Percentiles rank a stretch among this genome's conserved stretches.
phyloP scores from a whole-genome alignment of 2,329 filamentous ascomycete species.

The Verticillium nubilum region DNA sequence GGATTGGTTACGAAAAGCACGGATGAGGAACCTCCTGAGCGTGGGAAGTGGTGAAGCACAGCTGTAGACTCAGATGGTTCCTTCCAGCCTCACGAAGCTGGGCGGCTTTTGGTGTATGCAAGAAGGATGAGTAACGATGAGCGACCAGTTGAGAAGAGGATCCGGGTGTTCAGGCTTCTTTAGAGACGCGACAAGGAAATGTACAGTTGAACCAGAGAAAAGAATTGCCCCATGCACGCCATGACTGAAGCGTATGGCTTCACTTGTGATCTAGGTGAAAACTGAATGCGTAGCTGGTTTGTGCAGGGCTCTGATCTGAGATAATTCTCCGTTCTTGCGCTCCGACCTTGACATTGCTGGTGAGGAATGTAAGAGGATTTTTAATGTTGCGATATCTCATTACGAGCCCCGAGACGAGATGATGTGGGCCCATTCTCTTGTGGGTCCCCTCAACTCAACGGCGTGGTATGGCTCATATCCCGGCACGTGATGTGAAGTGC shows the following conservation, averaged over 20 bases:
- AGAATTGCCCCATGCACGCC: too few species aligned
- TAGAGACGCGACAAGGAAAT: not conserved
- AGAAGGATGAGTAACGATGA: not conserved
- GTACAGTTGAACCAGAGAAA: not conserved
- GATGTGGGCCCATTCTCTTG: not conserved
- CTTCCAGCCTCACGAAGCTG: not conserved
- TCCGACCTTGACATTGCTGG: not conserved
- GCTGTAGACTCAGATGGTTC: not conserved
- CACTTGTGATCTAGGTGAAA: too few species aligned
- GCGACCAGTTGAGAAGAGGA: not conserved
- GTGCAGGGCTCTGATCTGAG: too few species aligned
- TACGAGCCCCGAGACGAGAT: not conserved
- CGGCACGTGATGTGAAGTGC: not conserved
- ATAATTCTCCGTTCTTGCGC: not conserved
- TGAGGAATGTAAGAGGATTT: not conserved
- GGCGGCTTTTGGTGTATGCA: not conserved
- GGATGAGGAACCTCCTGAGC: not conserved
- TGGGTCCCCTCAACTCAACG: not conserved
- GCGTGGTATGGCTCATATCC: not conserved
- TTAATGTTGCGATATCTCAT: not conserved
- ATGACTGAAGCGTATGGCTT: too few species aligned
- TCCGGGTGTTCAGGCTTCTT: not conserved
- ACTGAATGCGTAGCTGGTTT: too few species aligned
- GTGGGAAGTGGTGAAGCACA: not conserved
- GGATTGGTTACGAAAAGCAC: not conserved